These are phyloP conservation scores for Colletotrichum chrysophilum DNA, from an alignment of 2,329 filamentous ascomycete genomes.

Conservation along the genomic window DNA sequence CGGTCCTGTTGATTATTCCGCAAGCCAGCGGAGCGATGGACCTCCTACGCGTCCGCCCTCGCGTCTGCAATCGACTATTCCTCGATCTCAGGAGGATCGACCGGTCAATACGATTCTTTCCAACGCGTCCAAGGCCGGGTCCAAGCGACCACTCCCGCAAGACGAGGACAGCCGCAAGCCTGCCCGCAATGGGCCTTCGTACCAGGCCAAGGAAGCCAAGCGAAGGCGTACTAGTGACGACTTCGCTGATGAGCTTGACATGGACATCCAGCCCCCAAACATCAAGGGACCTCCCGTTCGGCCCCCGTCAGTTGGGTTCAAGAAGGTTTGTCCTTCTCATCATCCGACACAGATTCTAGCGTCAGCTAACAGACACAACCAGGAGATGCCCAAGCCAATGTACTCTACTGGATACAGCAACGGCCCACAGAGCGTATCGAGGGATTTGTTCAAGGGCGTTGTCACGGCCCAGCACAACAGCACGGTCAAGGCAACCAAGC, in stretches of 20 bases:
- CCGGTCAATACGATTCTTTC: slow-evolving; percentile 64
- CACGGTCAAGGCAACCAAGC: slow-evolving; percentile 68
- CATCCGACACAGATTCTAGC: background rate
- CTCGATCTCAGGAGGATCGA: slow-evolving; percentile 65
- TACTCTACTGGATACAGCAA: slow-evolving; percentile 67
- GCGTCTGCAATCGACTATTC: slow-evolving; percentile 61
- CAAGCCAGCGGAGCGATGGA: slow-evolving; percentile 31
- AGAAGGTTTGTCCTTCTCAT: slow-evolving; percentile 63
- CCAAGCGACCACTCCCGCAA: slow-evolving; percentile 76
- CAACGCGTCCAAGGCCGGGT: slow-evolving; percentile 71
- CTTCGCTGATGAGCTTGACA: slow-evolving; percentile 67
- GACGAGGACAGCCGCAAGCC: slow-evolving; percentile 62
- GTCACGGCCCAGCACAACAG: slow-evolving; percentile 71
- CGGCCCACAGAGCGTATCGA: slow-evolving; percentile 57
- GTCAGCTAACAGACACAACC: slow-evolving; percentile 7
- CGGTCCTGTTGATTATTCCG: slow-evolving; percentile 51
- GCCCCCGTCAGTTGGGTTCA: slow-evolving; percentile 68
- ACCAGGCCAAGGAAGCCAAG: slow-evolving; percentile 77
- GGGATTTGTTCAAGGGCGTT: slow-evolving; percentile 69
- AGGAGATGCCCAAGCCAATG: slow-evolving; percentile 68
- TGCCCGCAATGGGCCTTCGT: slow-evolving; percentile 61
- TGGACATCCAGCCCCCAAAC: slow-evolving; percentile 60
- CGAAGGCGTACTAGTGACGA: slow-evolving; percentile 79
- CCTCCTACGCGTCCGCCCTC: slow-evolving; percentile 51
- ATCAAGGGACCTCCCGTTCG: slow-evolving; percentile 86